These are phyloP conservation scores for Pascua guehoae DNA, from an alignment of 1,284 basidiomycete species.

Conservation along the genomic window DNA sequence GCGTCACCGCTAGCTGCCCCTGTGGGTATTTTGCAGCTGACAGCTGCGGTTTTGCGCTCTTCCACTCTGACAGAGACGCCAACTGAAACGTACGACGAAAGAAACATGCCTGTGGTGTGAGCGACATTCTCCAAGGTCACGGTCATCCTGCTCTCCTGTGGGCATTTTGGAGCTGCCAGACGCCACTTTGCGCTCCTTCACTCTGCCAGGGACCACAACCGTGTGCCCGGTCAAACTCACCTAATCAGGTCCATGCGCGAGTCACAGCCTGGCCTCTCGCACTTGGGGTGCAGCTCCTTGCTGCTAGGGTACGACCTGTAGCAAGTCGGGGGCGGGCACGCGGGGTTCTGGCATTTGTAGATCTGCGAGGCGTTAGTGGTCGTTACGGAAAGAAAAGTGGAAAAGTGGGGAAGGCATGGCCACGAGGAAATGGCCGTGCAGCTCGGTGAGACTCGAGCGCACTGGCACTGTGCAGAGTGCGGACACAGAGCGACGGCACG, in stretches of 20 bases:
- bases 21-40: too few relatives aligned
- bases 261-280: constrained; percentile 88
- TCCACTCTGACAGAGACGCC: neutral
- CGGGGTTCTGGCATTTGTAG: constrained; percentile 92
- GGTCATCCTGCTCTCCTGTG: too few relatives aligned
- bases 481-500: too few relatives aligned
- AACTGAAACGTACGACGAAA: neutral
- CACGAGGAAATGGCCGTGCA: neutral
- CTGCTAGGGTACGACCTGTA: constrained; percentile 90
- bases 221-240: constrained; percentile 91
- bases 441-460: neutral
- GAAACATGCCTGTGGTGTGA: neutral
- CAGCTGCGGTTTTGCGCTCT: too few relatives aligned
- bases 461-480: neutral
- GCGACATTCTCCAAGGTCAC: neutral
- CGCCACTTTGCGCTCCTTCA: too few relatives aligned
- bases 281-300: constrained; percentile 90
- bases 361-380: constrained; percentile 59
- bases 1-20: neutral
- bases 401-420: too few relatives aligned
- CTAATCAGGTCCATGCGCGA: constrained; percentile 82
- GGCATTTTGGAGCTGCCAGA: too few relatives aligned
- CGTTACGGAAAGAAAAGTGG: neutral
- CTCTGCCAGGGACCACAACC: constrained; percentile 1
- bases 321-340: constrained; percentile 88